Evolutionary conservation across 2,329 filamentous ascomycete genomes (phyloP), one percentile per base, ranked within the genome.

Genomic region (Clarireedia homoeocarpa): DNA sequence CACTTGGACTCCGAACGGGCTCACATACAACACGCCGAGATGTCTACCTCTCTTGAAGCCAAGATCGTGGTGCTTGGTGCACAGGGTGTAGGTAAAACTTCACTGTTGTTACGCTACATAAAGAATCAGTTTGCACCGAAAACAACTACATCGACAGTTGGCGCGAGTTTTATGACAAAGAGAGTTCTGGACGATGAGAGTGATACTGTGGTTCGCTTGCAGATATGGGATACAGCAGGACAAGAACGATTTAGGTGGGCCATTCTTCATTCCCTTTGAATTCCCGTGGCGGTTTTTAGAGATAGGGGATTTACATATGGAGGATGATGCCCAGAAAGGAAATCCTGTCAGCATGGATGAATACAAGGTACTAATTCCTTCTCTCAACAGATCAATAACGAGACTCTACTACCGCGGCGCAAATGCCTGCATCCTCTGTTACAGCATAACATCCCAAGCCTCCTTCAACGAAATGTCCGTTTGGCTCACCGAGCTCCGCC

Each of bases 141-240:
- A 15, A 66, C 73, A 2, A 68, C 61, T 17, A 65, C 65, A 4
- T 87, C 84, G 5, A 91, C 88, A n/a, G 84, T 91, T 57, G 88
- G 88, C 69, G 88, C 88, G 27, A 88, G 84, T 68, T 91, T 91
- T 71, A 77, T 90, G 69, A 88, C 88, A 45, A 91, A 91, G 73
- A 83, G 85, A 67, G 85, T 91, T 58, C 78, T 88, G 63, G 91
- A 96, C 72, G 83, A 82, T 59, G 89, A 96, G 69, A 89, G 86
- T 23, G 89, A 92, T 66, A 94, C 90, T 1, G 79, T 88, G 24
- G 90, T 96, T 38, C 84, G 91, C n/a, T 77, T 96, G 39, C 91
- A 96, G 69, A 95, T 96, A 63, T 96, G 91, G 91, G 91, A 96
- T 70, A 96, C 91, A 77, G 84, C 92, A 56, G 92, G 92, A 59